phyloP scores from a whole-genome alignment of 139 green algal species.

The Zygnema circumcarinatum region DNA sequence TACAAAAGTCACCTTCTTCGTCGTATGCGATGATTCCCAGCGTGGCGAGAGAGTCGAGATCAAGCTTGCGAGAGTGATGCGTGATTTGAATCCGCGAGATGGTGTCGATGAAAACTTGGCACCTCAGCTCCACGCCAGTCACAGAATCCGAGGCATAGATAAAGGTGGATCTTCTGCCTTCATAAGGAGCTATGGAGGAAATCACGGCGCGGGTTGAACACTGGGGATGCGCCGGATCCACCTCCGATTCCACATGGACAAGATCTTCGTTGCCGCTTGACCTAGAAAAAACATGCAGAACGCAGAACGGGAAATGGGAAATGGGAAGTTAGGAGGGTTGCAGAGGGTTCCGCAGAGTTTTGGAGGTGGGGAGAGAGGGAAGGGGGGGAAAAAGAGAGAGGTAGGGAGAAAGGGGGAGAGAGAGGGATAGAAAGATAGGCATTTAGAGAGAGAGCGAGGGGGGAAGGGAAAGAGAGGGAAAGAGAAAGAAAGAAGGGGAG shows the following conservation, averaged over 20 bases:
- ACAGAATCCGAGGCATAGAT: slow-evolving; percentile 34
- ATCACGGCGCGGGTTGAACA: slow-evolving; percentile 41
- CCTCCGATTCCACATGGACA: slow-evolving; percentile 27
- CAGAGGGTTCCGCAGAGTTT: background rate
- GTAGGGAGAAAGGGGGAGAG: background rate
- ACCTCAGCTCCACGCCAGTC: slow-evolving; percentile 36
- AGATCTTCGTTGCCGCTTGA: slow-evolving; percentile 44
- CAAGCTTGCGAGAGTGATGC: slow-evolving; percentile 34
- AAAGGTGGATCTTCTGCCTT: slow-evolving; percentile 20
- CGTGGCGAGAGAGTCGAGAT: slow-evolving; percentile 34
- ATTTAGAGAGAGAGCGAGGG: background rate
- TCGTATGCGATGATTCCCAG: slow-evolving; percentile 37
- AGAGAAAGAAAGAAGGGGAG: no score
- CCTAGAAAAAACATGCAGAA: slow-evolving; percentile 29
- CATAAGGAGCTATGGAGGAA: slow-evolving; percentile 46
- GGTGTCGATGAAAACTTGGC: slow-evolving; percentile 45
- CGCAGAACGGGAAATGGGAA: background rate
- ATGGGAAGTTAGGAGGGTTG: background rate
- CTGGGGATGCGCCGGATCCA: background rate
- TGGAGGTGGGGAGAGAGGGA: background rate
- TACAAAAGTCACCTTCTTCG: slow-evolving; percentile 28
- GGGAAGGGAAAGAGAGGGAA: no score
- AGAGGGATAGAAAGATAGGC: background rate
- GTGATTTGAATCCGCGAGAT: slow-evolving; percentile 26
- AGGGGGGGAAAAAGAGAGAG: background rate